Conservation (phyloP, 345 rosid genomes). For the Pelargonium nanum region DNA sequence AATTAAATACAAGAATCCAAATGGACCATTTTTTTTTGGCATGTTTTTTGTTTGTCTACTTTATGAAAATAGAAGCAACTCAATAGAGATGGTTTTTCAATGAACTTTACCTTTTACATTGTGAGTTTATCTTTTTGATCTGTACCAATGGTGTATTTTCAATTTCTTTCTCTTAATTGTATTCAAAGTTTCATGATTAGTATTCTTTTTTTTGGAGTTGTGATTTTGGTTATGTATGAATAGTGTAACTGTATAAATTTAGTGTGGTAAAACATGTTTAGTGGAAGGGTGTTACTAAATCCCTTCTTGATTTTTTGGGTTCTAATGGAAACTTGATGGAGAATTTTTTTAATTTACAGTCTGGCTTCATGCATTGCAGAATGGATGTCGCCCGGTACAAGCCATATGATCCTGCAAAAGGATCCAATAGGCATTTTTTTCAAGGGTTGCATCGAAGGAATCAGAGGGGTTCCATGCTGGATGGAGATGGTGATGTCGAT, state of each 20-base stretch:
- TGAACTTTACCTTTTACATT: background rate
- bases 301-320: background rate
- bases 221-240: background rate
- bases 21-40: too few species aligned
- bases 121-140: background rate
- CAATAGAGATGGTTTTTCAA: background rate
- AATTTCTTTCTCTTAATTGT: background rate
- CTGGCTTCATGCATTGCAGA: conserved; percentile 29
- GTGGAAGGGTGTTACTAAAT: too few species aligned
- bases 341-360: background rate
- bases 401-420: conserved; percentile 29
- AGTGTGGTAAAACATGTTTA: background rate
- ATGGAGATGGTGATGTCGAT: conserved; percentile 59
- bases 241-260: background rate
- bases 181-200: background rate
- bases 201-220: too few species aligned
- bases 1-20: too few species aligned
- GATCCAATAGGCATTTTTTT: conserved; percentile 16
- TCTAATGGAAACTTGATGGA: too few species aligned
- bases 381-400: conserved; percentile 83
- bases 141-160: background rate
- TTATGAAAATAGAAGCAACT: background rate
- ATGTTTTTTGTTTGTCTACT: background rate
- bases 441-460: conserved; percentile 27
- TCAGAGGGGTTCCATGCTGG: conserved; percentile 29